Percentiles rank a stretch among this genome's conserved stretches.
phyloP scores from a whole-genome alignment of 495 filamentous ascomycete species.

The Aspergillus ellipticus region DNA sequence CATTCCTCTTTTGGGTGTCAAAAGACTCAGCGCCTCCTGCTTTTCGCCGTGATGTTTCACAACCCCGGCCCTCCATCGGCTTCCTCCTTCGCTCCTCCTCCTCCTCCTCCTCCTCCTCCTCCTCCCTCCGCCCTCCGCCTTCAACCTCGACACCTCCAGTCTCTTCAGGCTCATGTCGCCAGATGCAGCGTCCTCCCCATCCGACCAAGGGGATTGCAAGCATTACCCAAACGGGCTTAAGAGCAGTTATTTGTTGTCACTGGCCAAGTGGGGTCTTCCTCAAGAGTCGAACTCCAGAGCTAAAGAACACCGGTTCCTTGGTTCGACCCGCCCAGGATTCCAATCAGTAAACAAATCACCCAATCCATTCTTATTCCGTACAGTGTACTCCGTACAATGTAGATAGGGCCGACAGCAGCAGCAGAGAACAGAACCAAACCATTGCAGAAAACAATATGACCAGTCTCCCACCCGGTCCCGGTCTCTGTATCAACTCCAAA shows the following conservation, averaged over 20 bases:
- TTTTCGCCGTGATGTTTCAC: neutral
- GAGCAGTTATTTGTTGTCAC: constrained; percentile 16
- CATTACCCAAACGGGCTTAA: neutral
- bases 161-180: neutral
- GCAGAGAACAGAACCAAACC: no score
- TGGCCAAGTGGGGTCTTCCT: constrained; percentile 16
- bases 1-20: constrained; percentile 2
- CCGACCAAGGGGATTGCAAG: neutral
- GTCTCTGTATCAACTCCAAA: no score
- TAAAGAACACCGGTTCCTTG: constrained; percentile 17
- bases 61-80: neutral
- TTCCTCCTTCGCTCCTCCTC: neutral
- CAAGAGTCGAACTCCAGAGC: constrained; percentile 1
- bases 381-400: no score
- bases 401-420: no score
- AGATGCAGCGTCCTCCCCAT: neutral
- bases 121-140: neutral
- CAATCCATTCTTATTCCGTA: no score
- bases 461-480: no score
- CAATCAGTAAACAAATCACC: neutral
- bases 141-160: neutral
- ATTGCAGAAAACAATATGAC: no score
- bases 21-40: neutral
- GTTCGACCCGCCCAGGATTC: constrained; percentile 8
- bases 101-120: neutral